These are phyloP conservation scores for Aspergillus sojae DNA, from an alignment of 2,329 filamentous ascomycete species.

Conservation along the genomic window DNA sequence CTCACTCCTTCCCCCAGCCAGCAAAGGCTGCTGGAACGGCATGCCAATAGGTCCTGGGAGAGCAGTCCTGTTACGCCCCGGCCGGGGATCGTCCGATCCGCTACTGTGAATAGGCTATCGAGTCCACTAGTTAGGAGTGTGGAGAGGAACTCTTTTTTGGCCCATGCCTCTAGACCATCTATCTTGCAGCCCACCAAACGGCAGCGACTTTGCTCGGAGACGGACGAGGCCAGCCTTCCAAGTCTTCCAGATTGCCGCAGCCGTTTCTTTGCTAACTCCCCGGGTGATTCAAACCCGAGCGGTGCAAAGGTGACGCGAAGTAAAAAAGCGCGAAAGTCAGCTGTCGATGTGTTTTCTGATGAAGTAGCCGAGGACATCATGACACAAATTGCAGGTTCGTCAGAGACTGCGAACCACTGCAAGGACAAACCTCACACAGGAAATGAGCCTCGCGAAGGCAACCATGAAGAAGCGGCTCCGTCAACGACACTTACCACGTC, in stretches of 20 bases:
- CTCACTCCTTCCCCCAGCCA: slow-evolving; percentile 69
- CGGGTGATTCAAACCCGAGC: slow-evolving; percentile 43
- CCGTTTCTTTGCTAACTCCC: slow-evolving; percentile 49
- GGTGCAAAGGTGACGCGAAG: slow-evolving; percentile 37
- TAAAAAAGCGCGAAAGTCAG: slow-evolving; percentile 47
- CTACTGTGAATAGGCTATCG: slow-evolving; percentile 40
- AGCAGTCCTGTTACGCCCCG: slow-evolving; percentile 52
- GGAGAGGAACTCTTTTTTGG: slow-evolving; percentile 44
- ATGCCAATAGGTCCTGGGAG: slow-evolving; percentile 58
- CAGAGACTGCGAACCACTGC: slow-evolving; percentile 1
- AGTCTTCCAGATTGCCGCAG: slow-evolving; percentile 44
- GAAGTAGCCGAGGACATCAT: slow-evolving; percentile 55
- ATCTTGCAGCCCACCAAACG: slow-evolving; percentile 53
- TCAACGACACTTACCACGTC: background rate
- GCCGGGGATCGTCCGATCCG: slow-evolving; percentile 36
- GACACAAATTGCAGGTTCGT: slow-evolving; percentile 46
- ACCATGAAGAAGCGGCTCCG: background rate
- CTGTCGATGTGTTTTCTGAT: slow-evolving; percentile 56
- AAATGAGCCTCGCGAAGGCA: background rate
- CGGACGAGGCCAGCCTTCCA: slow-evolving; percentile 36
- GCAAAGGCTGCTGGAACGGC: slow-evolving; percentile 58
- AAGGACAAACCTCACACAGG: background rate
- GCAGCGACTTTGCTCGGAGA: slow-evolving; percentile 55
- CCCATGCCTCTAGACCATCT: slow-evolving; percentile 40
- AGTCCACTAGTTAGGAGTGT: slow-evolving; percentile 46